A percentile compares a stretch with the other conserved stretches of the same genome.
phyloP scores from a whole-genome alignment of 306 rosid species.

The Cicer cuneatum region DNA sequence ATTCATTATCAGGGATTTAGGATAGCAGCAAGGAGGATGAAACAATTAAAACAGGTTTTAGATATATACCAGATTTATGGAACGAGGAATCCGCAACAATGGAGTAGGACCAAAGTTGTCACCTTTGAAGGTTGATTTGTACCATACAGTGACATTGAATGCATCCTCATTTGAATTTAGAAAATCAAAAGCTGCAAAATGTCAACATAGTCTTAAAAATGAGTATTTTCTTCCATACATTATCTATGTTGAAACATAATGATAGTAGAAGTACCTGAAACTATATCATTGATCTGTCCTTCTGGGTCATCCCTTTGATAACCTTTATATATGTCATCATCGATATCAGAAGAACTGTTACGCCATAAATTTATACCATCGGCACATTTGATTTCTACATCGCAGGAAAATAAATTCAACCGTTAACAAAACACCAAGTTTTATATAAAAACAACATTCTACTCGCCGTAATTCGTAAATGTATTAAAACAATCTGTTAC shows the following conservation, averaged over 20 bases:
- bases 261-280: constrained; percentile 58
- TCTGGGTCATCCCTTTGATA: constrained; percentile 58
- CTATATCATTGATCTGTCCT: constrained; percentile 48
- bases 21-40: constrained; percentile 25
- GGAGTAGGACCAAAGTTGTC: constrained; percentile 15
- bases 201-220: constrained; percentile 45
- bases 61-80: constrained; percentile 69
- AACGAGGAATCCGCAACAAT: constrained; percentile 69
- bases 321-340: constrained; percentile 63
- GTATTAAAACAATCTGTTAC: constrained; percentile 11
- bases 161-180: constrained; percentile 61
- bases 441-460: constrained; percentile 8
- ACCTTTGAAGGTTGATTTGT: constrained; percentile 57
- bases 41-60: constrained; percentile 31
- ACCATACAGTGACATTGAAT: constrained; percentile 74
- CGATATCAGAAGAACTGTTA: constrained; percentile 57
- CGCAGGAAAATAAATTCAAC: constrained; percentile 42
- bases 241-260: constrained; percentile 7
- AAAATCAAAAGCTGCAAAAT: constrained; percentile 75
- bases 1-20: constrained; percentile 16
- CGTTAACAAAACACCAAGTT: constrained; percentile 2
- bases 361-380: constrained; percentile 67
- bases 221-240: constrained; percentile 36
- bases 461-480: constrained; percentile 24
- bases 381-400: constrained; percentile 58